A percentile compares a stretch with the other conserved stretches of the same genome.
Evolutionary conservation across 2,329 filamentous ascomycete genomes (phyloP).

Genomic region (Alternaria atra): DNA sequence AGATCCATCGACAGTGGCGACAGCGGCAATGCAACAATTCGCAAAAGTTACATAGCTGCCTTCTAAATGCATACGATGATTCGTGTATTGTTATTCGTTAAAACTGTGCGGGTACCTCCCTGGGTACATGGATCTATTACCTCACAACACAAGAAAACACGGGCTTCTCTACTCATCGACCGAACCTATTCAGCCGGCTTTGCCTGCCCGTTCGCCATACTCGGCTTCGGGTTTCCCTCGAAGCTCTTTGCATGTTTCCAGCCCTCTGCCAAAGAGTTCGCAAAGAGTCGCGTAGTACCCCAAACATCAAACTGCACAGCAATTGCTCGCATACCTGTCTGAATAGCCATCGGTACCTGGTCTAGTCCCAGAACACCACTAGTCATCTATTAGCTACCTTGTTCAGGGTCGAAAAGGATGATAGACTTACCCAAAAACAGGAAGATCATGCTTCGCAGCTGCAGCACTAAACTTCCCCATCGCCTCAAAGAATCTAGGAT

Average conservation of each 20-base stretch:
- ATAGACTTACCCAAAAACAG: slow-evolving; percentile 31
- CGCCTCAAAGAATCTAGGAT: slow-evolving; percentile 28
- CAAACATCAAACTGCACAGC: slow-evolving; percentile 40
- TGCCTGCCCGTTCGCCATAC: slow-evolving; percentile 11
- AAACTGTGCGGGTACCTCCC: not conserved
- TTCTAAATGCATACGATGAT: not conserved
- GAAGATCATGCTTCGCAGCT: slow-evolving; percentile 32
- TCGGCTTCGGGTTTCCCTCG: slow-evolving; percentile 18
- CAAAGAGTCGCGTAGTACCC: slow-evolving; percentile 29
- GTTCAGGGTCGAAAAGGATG: not conserved
- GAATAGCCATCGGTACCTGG: slow-evolving; percentile 32
- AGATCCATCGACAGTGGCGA: not conserved
- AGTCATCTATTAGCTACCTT: slow-evolving; percentile 5
- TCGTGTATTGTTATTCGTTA: not conserved
- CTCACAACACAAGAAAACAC: not conserved
- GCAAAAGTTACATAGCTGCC: not conserved
- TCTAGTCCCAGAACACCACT: slow-evolving; percentile 31
- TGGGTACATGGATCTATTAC: not conserved
- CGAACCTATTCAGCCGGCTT: not conserved
- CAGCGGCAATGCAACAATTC: not conserved
- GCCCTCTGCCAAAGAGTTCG: slow-evolving; percentile 25
- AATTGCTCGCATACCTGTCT: slow-evolving; percentile 30
- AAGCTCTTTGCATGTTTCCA: slow-evolving; percentile 30
- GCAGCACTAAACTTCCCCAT: slow-evolving; percentile 33
- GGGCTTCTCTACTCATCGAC: not conserved